Evolutionary conservation across 2,329 filamentous ascomycete species (phyloP), one percentile per base, ranked within the genome.

Genomic region (Epichloe aotearoae): DNA sequence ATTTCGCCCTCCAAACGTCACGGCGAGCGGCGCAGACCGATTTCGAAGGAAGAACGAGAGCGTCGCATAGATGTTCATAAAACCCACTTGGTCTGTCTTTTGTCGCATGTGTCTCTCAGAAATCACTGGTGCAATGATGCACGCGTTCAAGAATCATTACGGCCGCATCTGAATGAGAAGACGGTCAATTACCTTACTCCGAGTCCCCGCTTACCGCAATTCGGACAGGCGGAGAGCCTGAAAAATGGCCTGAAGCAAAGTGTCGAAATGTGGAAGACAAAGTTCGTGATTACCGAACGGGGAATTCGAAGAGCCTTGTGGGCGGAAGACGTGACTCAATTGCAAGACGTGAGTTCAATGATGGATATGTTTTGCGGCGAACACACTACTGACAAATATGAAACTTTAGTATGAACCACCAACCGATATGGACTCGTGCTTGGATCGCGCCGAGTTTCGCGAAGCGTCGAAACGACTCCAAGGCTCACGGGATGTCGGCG

Each of bases 71-170:
- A 88, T 48, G 74, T 89, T n/a, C 93, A 98, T 66, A 95, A 91
- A 66, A 73, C 82, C 54, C 90, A 98, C 67, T 57, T 97, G 0
- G 69, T 96, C 14, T 95, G 88, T 62, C 73, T 98, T 2, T 67
- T 98, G 15, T 80, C 82, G 10, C 88, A 97, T 65, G 76, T 83
- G 15, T 77, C 86, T 56, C 73, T 80, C 52, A 81, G 90, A 50
- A 98, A 97, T 62, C 72, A 78, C 50, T 96, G 91, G 88, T 96
- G 90, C 68, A 95, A 95, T 60, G 84, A 91, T 61, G 59, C 70
- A 14, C 68, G 75, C 51, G 78, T 86, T 8, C 88, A 95, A 62
- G 75, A 72, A 40, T 68, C 67, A n/a, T 67, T 95, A 40, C 80
- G 77, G 50, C 69, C 75, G 40, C 72, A 90, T 38, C 64, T 95